These are phyloP conservation scores for Suillus tomentosus DNA, from an alignment of 768 basidiomycete species.

Conservation along the genomic window DNA sequence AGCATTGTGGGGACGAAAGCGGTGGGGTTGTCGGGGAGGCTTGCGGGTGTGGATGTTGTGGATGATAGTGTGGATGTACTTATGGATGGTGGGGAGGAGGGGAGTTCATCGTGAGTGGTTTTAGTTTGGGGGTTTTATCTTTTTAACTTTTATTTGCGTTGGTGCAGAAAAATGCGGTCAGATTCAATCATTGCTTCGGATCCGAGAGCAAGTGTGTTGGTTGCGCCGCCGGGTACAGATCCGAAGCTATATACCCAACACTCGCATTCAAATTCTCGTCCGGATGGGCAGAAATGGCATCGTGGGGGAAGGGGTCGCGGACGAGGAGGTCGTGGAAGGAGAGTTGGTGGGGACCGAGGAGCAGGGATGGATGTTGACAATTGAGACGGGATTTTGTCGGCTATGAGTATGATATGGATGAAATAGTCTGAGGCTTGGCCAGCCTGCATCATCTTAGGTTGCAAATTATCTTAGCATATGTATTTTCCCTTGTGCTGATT, in stretches of 20 bases:
- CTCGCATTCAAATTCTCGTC: constrained; percentile 18
- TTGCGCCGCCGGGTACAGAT: constrained; percentile 69
- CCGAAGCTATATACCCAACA: constrained; percentile 50
- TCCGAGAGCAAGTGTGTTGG: constrained; percentile 67
- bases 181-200: constrained; percentile 63
- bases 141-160: neutral
- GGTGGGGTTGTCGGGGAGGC: constrained; percentile 56
- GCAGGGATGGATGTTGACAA: constrained; percentile 33
- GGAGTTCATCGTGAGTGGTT: constrained; percentile 53
- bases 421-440: neutral
- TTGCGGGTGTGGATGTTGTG: constrained; percentile 55
- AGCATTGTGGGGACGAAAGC: constrained; percentile 59
- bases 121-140: neutral
- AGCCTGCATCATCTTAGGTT: neutral
- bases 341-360: constrained; percentile 16
- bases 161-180: constrained; percentile 78
- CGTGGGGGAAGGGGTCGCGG: constrained; percentile 30
- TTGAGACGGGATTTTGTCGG: constrained; percentile 14
- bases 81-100: constrained; percentile 46
- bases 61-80: constrained; percentile 49
- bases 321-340: constrained; percentile 22
- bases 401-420: neutral
- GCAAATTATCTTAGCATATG: constrained; percentile 6
- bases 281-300: constrained; percentile 28
- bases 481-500: constrained; percentile 1